Evolutionary conservation across 2,329 filamentous ascomycete species (phyloP), one percentile per base, ranked within the genome.

Genomic region (Akanthomyces dipterigenus): DNA sequence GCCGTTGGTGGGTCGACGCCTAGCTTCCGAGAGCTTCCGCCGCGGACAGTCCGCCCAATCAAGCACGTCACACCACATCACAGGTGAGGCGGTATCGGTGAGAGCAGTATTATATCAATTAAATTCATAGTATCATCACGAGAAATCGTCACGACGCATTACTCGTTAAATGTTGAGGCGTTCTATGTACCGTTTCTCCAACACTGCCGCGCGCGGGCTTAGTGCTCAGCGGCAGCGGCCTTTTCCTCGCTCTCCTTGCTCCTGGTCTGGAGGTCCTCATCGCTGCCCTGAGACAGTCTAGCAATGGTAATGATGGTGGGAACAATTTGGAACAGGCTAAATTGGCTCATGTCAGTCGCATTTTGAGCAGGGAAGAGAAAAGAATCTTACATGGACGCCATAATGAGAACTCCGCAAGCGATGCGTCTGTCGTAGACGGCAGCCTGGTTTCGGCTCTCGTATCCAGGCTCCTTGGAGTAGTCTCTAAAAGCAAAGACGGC

Each of bases 401-500:
- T 57, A 20, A 62, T 62, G 22, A 62, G 48, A 43, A 62, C 57
- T 28, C 57, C 57, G 18, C 48, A 51, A 14, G 57, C 57, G 40
- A 60, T 60, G 50, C 57, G 57, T 38, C 31, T 36, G 14, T 54
- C 57, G 49, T 60, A 60, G 31, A 60, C 49, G 38, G 57, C 57
- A 16, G 57, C 57, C 42, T 60, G 57, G 38, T 24, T 31, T 18
- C 57, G 38, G 40, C 57, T 60, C 57, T 26, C 57, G 24, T 60
- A 60, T 8, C 57, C 57, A 2, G 57, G 49, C 40, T 60, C 57
- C 49, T 60, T 60, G 28, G 57, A 53, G 50, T 60, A 60, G n/a
- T 60, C 57, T 22, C 57, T 28, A 22, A 60, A 60, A 7, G 57
- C 57, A 54, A 60, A 60, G 28, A 60, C 57, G 28, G 57, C 57